Evolutionary conservation across 805 yeast genomes (phyloP).

Genomic region (Cephaloascus fragrans): DNA sequence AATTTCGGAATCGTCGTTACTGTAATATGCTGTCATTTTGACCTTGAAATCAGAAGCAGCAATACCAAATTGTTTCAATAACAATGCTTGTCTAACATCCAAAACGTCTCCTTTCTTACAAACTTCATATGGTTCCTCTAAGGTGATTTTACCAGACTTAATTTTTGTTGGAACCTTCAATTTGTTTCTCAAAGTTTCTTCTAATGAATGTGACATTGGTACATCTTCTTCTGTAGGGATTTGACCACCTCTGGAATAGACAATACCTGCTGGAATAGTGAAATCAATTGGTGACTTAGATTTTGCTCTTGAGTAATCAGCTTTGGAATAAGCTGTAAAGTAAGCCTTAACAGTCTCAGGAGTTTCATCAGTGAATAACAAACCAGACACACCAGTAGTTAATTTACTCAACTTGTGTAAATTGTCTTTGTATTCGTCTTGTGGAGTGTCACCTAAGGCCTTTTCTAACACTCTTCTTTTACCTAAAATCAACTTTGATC

Average conservation of each 20-base stretch:
- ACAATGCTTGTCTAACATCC: slow-evolving; percentile 84
- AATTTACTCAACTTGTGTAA: slow-evolving; percentile 56
- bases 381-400: slow-evolving; percentile 74
- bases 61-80: slow-evolving; percentile 90
- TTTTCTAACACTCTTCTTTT: slow-evolving; percentile 88
- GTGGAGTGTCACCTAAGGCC: slow-evolving; percentile 81
- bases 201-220: slow-evolving; percentile 93
- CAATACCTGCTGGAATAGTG: slow-evolving; percentile 80
- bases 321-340: slow-evolving; percentile 65
- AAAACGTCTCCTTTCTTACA: slow-evolving; percentile 71
- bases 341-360: slow-evolving; percentile 88
- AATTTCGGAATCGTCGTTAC: slow-evolving; percentile 39
- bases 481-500: slow-evolving; percentile 83
- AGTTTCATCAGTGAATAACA: slow-evolving; percentile 81
- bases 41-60: slow-evolving; percentile 91
- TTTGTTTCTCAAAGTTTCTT: slow-evolving; percentile 82
- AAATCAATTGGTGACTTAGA: slow-evolving; percentile 75
- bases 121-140: slow-evolving; percentile 70
- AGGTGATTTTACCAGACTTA: slow-evolving; percentile 75
- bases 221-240: slow-evolving; percentile 85
- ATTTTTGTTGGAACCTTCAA: slow-evolving; percentile 87
- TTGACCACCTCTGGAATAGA: slow-evolving; percentile 94
- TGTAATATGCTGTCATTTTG: slow-evolving; percentile 66
- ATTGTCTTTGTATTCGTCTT: slow-evolving; percentile 85
- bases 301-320: slow-evolving; percentile 88